phyloP scores from a whole-genome alignment of 2,329 filamentous ascomycete genomes.

The Penicillium rolfsii region DNA sequence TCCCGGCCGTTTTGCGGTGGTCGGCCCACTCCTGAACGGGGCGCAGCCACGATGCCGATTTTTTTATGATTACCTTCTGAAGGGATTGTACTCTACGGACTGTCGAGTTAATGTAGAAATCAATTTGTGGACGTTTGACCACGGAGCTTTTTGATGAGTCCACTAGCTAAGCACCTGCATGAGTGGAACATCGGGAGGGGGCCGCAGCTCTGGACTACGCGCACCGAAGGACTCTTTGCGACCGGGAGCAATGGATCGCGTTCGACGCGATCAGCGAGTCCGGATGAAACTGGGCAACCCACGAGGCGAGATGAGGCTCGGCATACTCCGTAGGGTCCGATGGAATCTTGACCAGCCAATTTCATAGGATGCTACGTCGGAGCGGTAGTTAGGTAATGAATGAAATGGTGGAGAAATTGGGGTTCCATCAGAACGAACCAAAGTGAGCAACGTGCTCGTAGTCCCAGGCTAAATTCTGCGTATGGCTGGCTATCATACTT shows the following conservation, averaged over 20 bases:
- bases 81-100: not conserved
- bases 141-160: not conserved
- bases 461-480: no score
- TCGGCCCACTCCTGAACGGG: not conserved
- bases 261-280: not conserved
- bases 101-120: not conserved
- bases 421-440: no score
- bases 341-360: not conserved
- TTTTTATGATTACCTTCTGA: not conserved
- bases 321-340: not conserved
- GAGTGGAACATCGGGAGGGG: not conserved
- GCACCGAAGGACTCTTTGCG: not conserved
- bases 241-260: not conserved
- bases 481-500: no score
- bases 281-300: not conserved
- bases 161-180: not conserved
- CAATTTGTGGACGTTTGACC: not conserved
- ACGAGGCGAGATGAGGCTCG: not conserved
- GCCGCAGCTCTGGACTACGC: not conserved
- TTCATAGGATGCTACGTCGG: not conserved
- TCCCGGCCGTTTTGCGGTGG: not conserved
- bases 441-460: not conserved
- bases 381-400: no score
- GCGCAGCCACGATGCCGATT: constrained; percentile 3
- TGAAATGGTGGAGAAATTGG: no score